Conservation (phyloP, 129 eudicot species). For the Kitagawia praeruptora region DNA sequence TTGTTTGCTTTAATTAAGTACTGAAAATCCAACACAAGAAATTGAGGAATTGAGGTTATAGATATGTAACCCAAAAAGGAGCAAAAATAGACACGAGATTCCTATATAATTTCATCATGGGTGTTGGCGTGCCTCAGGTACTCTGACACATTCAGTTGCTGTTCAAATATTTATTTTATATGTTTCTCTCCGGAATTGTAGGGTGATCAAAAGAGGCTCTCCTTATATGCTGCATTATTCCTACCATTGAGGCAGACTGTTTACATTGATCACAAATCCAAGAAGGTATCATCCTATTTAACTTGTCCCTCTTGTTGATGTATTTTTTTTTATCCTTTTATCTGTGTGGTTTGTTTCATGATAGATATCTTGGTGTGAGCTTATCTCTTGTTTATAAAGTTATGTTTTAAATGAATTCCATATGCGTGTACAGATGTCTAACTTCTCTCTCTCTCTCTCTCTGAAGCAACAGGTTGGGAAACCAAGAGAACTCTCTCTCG, state of each 20-base stretch:
- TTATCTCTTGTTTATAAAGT: too few species aligned
- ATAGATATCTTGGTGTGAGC: too few species aligned
- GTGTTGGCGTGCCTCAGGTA: neutral
- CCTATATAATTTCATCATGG: neutral
- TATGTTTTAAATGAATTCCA: too few species aligned
- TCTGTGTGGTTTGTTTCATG: too few species aligned
- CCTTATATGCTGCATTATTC: slow-evolving; percentile 63
- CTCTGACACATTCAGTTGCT: neutral
- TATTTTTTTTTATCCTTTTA: too few species aligned
- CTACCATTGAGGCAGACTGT: slow-evolving; percentile 60
- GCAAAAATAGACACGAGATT: neutral
- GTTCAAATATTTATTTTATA: neutral
- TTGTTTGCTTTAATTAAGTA: neutral
- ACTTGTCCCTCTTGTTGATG: neutral
- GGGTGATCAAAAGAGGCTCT: slow-evolving; percentile 64
- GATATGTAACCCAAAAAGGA: neutral
- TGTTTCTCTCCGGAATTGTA: slow-evolving; percentile 16
- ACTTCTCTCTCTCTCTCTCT: too few species aligned
- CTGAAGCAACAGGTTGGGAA: too few species aligned
- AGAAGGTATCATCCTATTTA: slow-evolving; percentile 27
- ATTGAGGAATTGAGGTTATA: neutral
- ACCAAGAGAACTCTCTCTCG: too few species aligned
- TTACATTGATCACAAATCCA: slow-evolving; percentile 53
- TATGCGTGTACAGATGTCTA: too few species aligned
- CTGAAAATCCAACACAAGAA: neutral